A percentile compares a stretch with the other conserved stretches of the same genome.
These are phyloP conservation scores for Ophiocordyceps camponoti-floridani DNA, from an alignment of 2,329 filamentous ascomycete species.

Conservation along the genomic window DNA sequence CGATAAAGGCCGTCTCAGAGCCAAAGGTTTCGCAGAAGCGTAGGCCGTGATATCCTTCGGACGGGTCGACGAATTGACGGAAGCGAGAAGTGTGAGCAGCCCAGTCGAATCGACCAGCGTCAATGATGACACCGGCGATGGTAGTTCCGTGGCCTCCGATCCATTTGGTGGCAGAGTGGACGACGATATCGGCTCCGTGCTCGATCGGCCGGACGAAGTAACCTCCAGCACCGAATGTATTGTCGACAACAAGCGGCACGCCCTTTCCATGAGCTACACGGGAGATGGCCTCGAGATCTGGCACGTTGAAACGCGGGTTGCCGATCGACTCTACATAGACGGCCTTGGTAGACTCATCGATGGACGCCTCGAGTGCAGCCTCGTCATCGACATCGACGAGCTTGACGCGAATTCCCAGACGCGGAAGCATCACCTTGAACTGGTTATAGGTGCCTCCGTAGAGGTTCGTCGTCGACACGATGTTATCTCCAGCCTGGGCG, in stretches of 20 bases:
- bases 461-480: slow-evolving; percentile 74
- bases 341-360: slow-evolving; percentile 87
- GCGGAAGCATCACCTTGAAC: slow-evolving; percentile 76
- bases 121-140: slow-evolving; percentile 70
- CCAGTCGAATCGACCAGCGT: slow-evolving; percentile 90
- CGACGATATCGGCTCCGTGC: slow-evolving; percentile 82
- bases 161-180: slow-evolving; percentile 93
- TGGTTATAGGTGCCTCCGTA: slow-evolving; percentile 97
- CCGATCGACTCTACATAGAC: slow-evolving; percentile 86
- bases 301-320: slow-evolving; percentile 85
- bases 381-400: slow-evolving; percentile 70
- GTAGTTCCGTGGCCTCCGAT: slow-evolving; percentile 92
- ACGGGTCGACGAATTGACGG: slow-evolving; percentile 81
- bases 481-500: slow-evolving; percentile 82
- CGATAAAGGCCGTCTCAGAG: slow-evolving; percentile 53
- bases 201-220: slow-evolving; percentile 78
- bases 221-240: slow-evolving; percentile 87
- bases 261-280: slow-evolving; percentile 56
- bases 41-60: slow-evolving; percentile 78
- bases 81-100: slow-evolving; percentile 68
- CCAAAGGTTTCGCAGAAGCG: slow-evolving; percentile 94
- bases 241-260: slow-evolving; percentile 60
- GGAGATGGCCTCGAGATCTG: slow-evolving; percentile 74
- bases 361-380: slow-evolving; percentile 61
- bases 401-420: slow-evolving; percentile 76